Base-by-base conservation (phyloP, 2,329 filamentous ascomycete genomes). In the Botrytis paeoniae region DNA sequence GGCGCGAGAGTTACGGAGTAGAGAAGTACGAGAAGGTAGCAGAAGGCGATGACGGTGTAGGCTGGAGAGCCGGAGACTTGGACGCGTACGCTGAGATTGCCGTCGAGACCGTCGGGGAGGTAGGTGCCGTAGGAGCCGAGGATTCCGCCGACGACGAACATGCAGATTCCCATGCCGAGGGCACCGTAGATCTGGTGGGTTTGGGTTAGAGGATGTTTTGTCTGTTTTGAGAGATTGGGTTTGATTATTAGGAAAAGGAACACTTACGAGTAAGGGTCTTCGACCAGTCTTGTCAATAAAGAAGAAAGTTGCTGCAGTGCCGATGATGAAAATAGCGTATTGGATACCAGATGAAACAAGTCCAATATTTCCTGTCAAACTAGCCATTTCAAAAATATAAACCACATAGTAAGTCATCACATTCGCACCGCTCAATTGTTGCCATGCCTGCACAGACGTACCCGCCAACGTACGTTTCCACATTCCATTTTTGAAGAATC, bases 1-100 rank as follows among this genome's bases (percentile, higher is more conserved):
- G 89, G 89, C 0, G 88, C 89, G 29, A 89, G 84, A 0, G 89
- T 91, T n/a, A 90, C 82, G 1, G 88, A 86, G 78, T 91, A 91
- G 75, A 89, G 83, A 76, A 90, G 85, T 77, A 91, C 88, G 73
- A 91, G 85, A 25, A 91, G 84, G 79, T 91, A 91, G 68, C 86
- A 89, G 77, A 91, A 91, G 32, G 88, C 87, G 75, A 92, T 92
- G 71, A 92, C 87, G 2, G 86, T 86, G 78, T 91, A 85, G 32
- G 89, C 87, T 20, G 87, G 84, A 0, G 83, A 74, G 29, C 87
- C 88, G 0, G 78, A 81, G 4, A 90, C 87, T 69, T 80, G 78
- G 76, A 90, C 86, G 69, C 86, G 80, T 29, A 89, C 84, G 76
- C 88, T 89, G n/a, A 79, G 75, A 73, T 87, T 78, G 65, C 83